Base-by-base conservation (phyloP, 1,284 basidiomycete species). In the Cronartium quercuum region DNA sequence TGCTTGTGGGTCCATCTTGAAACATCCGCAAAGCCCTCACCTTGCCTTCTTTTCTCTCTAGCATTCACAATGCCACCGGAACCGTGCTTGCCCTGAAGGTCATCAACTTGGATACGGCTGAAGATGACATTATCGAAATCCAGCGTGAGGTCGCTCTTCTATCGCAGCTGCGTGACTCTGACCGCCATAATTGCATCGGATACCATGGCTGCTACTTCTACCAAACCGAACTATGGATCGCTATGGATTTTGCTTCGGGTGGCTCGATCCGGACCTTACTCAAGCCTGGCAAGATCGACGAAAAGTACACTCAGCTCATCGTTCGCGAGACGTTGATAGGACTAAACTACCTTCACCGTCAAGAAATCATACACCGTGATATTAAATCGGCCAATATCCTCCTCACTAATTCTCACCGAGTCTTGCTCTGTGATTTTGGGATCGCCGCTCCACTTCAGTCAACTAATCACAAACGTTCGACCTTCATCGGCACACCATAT, bases 351-450 rank as follows among this genome's bases (percentile, higher is more conserved):
- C 87, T 98, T 42, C 94, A 98, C 84, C 92, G 90, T 82, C 89
- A 91, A 60, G 88, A 89, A n/a, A 90, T 97, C 80, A 98, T 98
- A 74, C 94, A 98, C 81, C 88, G 94, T 51, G 94, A 98, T 82
- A 90, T 98, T 82, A 98, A 98, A 83, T 92, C 94, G 18, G 95
- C 94, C 77, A 98, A 98, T 82, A 86, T 98, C 73, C 90, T 98
- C 75, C 86, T 98, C 78, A 93, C 92, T 0, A 87, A 90, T 6
- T 84, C 89, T 0, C 90, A 92, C 6, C 92, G 91, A 78, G 90
- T 98, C 78, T 89, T 96, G 84, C 89, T 98, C 24, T 94, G 91
- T 81, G 94, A 98, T 83, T 98, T 98, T 83, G 95, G 94, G 47
- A 94, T 98, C 63, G 95, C 94, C 6, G 94, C 96, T 6, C 87